Conservation (phyloP, 768 basidiomycete genomes). For the Phaeotremella fagi region DNA sequence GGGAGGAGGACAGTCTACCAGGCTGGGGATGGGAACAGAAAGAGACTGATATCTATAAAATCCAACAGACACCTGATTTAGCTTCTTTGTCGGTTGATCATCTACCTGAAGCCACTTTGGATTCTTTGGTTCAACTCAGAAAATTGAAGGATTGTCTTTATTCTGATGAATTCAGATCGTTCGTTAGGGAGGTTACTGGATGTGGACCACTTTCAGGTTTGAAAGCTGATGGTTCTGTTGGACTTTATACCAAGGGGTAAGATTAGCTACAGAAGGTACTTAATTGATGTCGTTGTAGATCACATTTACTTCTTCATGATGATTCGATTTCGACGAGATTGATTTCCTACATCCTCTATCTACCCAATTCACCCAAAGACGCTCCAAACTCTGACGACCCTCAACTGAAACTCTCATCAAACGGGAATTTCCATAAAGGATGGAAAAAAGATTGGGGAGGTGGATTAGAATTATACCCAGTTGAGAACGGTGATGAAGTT, state of each 20-base stretch:
- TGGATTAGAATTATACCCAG: conserved; percentile 85
- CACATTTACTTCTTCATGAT: conserved; percentile 89
- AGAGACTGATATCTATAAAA: conserved; percentile 98
- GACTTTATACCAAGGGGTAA: conserved; percentile 82
- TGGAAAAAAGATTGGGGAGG: conserved; percentile 93
- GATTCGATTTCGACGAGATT: conserved; percentile 92
- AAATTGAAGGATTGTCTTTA: conserved; percentile 86
- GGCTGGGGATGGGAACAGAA: conserved; percentile 58
- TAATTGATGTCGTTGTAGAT: conserved; percentile 15
- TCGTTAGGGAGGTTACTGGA: conserved; percentile 79
- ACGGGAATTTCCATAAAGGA: conserved; percentile 48
- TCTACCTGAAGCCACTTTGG: conserved; percentile 69
- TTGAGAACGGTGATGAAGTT: conserved; percentile 56
- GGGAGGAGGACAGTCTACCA: conserved; percentile 39
- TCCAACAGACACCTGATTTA: conserved; percentile 95
- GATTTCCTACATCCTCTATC: conserved; percentile 94
- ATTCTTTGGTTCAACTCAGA: conserved; percentile 73
- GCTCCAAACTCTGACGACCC: conserved; percentile 53
- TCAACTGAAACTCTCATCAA: conserved; percentile 45
- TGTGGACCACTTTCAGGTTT: conserved; percentile 85
- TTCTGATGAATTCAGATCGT: conserved; percentile 70
- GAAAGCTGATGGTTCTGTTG: conserved; percentile 93
- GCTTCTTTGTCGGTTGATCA: conserved; percentile 73
- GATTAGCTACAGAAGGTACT: neutral
- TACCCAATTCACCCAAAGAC: conserved; percentile 56